Base-by-base conservation (phyloP, 1,284 basidiomycete genomes). In the Sanghuangporus baumii region DNA sequence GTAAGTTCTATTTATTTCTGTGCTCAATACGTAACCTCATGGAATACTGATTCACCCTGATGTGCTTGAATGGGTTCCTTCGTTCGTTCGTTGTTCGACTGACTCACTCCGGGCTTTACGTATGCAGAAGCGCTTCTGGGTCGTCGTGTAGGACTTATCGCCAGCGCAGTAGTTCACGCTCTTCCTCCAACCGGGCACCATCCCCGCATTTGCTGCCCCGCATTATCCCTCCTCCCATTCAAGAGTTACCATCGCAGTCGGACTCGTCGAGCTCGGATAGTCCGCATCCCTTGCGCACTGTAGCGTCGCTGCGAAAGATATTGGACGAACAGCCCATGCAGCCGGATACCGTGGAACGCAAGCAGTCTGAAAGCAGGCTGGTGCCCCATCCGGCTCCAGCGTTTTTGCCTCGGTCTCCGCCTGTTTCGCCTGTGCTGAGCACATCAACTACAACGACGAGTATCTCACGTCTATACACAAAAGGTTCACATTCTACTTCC, bases 401-500 rank as follows among this genome's bases (percentile, higher is more conserved):
- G 59, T 73, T 77, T 68, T 66, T 73, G 65, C 72, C 75, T 16
- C 67, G 75, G 23, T 78, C 82, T 2, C 84, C 87, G 0, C 74
- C 79, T 4, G 81, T 84, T 1, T 72, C 72, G 2, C 77, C 86
- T 3, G 73, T 79, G 26, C 77, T 81, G 6, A 78, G 81, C 31
- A 86, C 86, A 1, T 88, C 86, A 3, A 88, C 78, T 6, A 85
- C 89, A 0, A 91, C 89, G 0, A 89, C 89, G 0, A 87, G 84
- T 46, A 78, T 91, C 58, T 89, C 88, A 16, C 78, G 86, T 14
- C 78, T 91, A n/a, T 88, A 86, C 67, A 88, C 88, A 0, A 68
- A 51, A 67, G 73, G 62, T 12, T 65, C 66, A 36, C 85, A 87
- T 70, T 77, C 83, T 6, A 78, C 83, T 38, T 86, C 85, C 4